Evolutionary conservation across 2,329 filamentous ascomycete species (phyloP), one percentile per base, ranked within the genome.

Genomic region (Ophiostoma australiae): DNA sequence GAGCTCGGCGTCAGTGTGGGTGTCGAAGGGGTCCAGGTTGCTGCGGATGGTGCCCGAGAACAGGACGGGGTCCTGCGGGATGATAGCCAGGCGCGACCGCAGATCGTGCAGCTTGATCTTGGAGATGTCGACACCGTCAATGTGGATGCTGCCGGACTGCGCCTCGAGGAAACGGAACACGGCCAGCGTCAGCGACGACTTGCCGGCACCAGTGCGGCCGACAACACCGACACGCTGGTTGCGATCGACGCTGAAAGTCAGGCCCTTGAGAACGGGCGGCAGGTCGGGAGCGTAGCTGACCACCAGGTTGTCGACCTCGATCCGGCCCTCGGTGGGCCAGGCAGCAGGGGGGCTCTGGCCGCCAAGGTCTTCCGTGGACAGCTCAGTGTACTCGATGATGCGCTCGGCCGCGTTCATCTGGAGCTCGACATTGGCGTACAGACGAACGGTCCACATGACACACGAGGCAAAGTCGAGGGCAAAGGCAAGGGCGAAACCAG

Each of bases 361-460:
- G 15, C 82, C 86, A 63, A 89, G 86, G 27, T 86, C 84, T 77
- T 93, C 91, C 0, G 86, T 92, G 41, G 86, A 81, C 10, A 93
- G 82, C 67, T 89, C 86, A 0, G 88, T 86, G 77, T 94, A 94
- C 77, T 94, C 91, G 4, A 92, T 82, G 35, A 94, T 87, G 39
- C 91, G 84, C 79, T 94, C 91, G 0, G 89, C 88, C 0, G 90
- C 87, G 76, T 93, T 93, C 90, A 94, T 93, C 76, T 91, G 87
- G 4, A 94, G 81, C 77, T 94, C 91, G 27, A 93, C 81, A 73
- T 87, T 89, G 0, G 90, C 85, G 76, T 92, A 92, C 70, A 88
- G 82, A 1, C 90, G 84, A 52, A 93, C 85, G 0, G 87, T 84
- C 85, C 87, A 91, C 68, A 89, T 85, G 70, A 93, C 85, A 8